Conservation (phyloP, 1,139 yeast species). For the Maudiozyma humilis region DNA sequence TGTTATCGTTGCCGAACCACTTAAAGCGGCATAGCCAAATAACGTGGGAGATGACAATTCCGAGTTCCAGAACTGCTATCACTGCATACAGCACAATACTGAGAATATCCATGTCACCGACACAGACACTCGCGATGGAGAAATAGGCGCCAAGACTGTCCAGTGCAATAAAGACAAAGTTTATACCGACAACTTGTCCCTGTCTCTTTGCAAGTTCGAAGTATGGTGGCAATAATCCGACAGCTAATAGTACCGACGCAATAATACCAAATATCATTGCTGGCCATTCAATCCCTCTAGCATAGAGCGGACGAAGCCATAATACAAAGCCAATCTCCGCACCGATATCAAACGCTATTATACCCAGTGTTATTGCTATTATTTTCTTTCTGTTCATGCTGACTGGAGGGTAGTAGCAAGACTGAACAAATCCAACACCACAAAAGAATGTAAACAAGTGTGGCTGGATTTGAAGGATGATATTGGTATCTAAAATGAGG, state of each 20-base stretch:
- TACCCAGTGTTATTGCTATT: slow-evolving; percentile 29
- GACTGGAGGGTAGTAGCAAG: slow-evolving; percentile 73
- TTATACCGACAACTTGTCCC: slow-evolving; percentile 82
- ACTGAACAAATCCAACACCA: slow-evolving; percentile 58
- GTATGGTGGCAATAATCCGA: slow-evolving; percentile 83
- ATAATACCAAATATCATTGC: slow-evolving; percentile 64
- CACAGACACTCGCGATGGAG: slow-evolving; percentile 59
- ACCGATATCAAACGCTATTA: slow-evolving; percentile 42
- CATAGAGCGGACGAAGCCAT: slow-evolving; percentile 58
- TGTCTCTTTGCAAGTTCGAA: slow-evolving; percentile 67
- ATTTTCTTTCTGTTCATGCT: slow-evolving; percentile 10
- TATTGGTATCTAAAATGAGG: slow-evolving; percentile 57
- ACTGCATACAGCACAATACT: slow-evolving; percentile 68
- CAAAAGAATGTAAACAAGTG: slow-evolving; percentile 71
- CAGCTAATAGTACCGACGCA: slow-evolving; percentile 66
- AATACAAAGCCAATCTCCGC: slow-evolving; percentile 53
- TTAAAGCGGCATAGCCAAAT: slow-evolving; percentile 59
- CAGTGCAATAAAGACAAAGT: slow-evolving; percentile 47
- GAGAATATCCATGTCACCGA: slow-evolving; percentile 51
- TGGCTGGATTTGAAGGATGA: slow-evolving; percentile 79
- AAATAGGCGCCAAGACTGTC: slow-evolving; percentile 77
- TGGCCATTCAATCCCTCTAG: slow-evolving; percentile 55
- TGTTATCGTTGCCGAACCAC: slow-evolving; percentile 27
- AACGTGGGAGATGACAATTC: slow-evolving; percentile 60
- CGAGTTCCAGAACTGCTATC: slow-evolving; percentile 65